Evolutionary conservation across 192 early-diverging fungal species (phyloP), one percentile per base, ranked within the genome.

Genomic region (Coemansia sp.): DNA sequence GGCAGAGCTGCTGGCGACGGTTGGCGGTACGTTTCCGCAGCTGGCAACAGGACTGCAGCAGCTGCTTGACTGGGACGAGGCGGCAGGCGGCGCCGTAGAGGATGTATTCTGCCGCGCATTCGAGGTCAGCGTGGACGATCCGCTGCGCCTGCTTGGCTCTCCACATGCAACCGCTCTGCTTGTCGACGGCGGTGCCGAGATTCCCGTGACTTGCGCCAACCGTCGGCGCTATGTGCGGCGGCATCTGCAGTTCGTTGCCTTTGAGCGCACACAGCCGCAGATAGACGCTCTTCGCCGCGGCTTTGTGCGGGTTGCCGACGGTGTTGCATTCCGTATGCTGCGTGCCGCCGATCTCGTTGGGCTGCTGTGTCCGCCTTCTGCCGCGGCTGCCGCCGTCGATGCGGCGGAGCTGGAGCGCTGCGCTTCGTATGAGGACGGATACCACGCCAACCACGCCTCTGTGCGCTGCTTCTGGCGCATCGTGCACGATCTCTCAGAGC

Each of bases 381-480:
- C 52, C 21, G 21, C 21, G 6, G 32, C 23, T 41, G 19, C 4
- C 8, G 58, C 52, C 15, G 69, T 95, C 26, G 89, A 94, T 40
- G 88, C 92, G 64, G 63, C 45, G 8, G 89, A 91, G 37, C 88
- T 98, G 16, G 88, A 96, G 68, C 74, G 73, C 8, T 84, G 79
- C 2, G 86, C 92, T 4, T 75, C 77, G 12, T 98, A 98, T 74
- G 95, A 95, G 56, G 94, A 96, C 76, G 93, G 91, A 18, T 96
- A 92, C 69, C 68, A 76, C 26, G 60, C 83, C 0, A 77, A 74
- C 2, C 93, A 98, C 67, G 76, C 70, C 1, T 74, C 88, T 1
- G 92, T 96, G 49, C 71, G 81, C 42, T 58, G 87, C 67, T 95
- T 98, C 79, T 98, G 96, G 96, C 75, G 84, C 6, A 87, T 96